A percentile compares a stretch with the other conserved stretches of the same genome.
phyloP scores from a whole-genome alignment of 2,329 filamentous ascomycete genomes.

The Purpureocillium takamizusanense region DNA sequence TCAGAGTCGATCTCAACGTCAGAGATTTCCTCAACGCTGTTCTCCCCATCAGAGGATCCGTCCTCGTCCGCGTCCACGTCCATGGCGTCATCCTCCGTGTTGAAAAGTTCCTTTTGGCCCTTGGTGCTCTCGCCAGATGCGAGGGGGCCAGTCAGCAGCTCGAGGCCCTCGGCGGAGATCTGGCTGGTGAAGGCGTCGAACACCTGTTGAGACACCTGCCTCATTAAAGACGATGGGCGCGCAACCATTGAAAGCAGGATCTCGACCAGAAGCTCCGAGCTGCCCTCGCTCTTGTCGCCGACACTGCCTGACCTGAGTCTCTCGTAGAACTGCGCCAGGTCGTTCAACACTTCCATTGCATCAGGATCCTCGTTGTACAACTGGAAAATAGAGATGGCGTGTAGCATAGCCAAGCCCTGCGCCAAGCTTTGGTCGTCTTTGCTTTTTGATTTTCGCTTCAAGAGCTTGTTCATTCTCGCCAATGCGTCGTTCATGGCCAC shows the following conservation, averaged over 20 bases:
- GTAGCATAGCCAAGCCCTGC: conserved; percentile 68
- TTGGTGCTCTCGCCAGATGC: conserved; percentile 70
- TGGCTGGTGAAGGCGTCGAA: conserved; percentile 74
- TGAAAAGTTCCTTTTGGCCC: conserved; percentile 82
- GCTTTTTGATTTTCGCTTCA: conserved; percentile 29
- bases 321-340: conserved; percentile 68
- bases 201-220: conserved; percentile 79
- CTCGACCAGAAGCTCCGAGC: conserved; percentile 71
- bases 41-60: conserved; percentile 31
- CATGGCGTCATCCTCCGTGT: conserved; percentile 53
- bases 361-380: conserved; percentile 86
- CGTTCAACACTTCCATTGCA: conserved; percentile 70
- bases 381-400: conserved; percentile 77
- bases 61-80: conserved; percentile 41
- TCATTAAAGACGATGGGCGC: conserved; percentile 73
- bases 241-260: conserved; percentile 85
- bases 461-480: conserved; percentile 42
- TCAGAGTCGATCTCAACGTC: conserved; percentile 38
- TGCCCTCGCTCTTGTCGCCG: conserved; percentile 42
- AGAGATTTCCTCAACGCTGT: conserved; percentile 26
- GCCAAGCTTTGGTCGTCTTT: conserved; percentile 29
- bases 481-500: conserved; percentile 43
- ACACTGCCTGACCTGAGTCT: conserved; percentile 43
- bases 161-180: conserved; percentile 64
- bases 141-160: conserved; percentile 58